Conservation (phyloP, 176 grass and related monocot genomes). For the Elymus sibiricus region DNA sequence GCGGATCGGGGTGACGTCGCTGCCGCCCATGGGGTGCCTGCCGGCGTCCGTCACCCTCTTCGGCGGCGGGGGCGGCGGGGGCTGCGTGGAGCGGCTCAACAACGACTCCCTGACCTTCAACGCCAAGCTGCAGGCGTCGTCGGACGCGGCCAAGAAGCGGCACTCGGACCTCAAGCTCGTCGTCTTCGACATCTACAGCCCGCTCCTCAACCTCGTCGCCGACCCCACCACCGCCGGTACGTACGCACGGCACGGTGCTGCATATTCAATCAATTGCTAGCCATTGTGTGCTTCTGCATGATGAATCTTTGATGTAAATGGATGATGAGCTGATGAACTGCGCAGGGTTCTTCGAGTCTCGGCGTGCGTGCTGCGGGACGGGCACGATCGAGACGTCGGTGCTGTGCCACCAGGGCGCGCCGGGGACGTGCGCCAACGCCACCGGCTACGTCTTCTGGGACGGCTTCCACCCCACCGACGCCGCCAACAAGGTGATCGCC, state of each 20-base stretch:
- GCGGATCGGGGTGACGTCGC: constrained; percentile 83
- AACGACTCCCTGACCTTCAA: constrained; percentile 69
- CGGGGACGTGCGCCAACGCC: constrained; percentile 80
- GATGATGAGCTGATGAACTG: background rate
- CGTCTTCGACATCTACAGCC: constrained; percentile 86
- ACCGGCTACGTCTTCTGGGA: constrained; percentile 97
- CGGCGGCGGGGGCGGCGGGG: constrained; percentile 27
- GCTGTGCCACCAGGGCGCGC: constrained; percentile 56
- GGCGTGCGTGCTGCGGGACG: constrained; percentile 80
- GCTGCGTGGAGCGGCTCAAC: constrained; percentile 73
- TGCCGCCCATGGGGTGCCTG: constrained; percentile 84
- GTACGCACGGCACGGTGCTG: too few relatives aligned
- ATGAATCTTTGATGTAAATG: too few relatives aligned
- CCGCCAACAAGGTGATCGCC: constrained; percentile 83
- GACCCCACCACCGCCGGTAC: constrained; percentile 64
- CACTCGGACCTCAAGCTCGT: constrained; percentile 77
- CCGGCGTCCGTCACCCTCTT: constrained; percentile 78
- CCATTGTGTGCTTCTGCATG: too few relatives aligned
- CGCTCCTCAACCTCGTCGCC: constrained; percentile 63
- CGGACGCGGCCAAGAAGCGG: constrained; percentile 39
- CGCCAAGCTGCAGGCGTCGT: constrained; percentile 51
- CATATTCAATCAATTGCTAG: too few relatives aligned
- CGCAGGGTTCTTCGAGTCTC: constrained; percentile 74
- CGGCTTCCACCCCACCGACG: constrained; percentile 90
- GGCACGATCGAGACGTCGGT: constrained; percentile 94